A percentile compares a stretch with the other conserved stretches of the same genome.
phyloP scores from a whole-genome alignment of 768 basidiomycete species.

The Lactifluus piperatus region DNA sequence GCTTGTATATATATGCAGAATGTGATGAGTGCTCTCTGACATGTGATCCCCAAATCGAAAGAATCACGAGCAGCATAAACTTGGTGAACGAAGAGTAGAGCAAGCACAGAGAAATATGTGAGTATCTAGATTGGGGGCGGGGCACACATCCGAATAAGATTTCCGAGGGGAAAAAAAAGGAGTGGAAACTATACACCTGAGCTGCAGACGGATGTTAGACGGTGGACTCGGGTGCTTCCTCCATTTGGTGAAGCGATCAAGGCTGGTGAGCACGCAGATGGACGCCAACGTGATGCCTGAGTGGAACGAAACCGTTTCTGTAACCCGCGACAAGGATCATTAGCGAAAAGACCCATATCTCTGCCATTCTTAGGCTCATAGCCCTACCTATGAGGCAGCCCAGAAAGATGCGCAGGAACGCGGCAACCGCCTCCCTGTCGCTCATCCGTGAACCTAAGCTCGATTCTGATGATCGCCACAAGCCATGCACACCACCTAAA shows the following conservation, averaged over 20 bases:
- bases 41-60: conserved; percentile 70
- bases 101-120: conserved; percentile 67
- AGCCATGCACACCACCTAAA: neutral
- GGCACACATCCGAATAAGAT: too few species aligned
- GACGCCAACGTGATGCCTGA: conserved; percentile 52
- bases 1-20: conserved; percentile 23
- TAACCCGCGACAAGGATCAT: neutral
- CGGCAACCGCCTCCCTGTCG: conserved; percentile 43
- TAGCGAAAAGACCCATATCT: neutral
- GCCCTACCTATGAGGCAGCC: conserved; percentile 55
- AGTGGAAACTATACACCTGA: neutral
- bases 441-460: conserved; percentile 30
- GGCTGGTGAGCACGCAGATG: conserved; percentile 38
- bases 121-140: conserved; percentile 37
- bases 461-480: neutral
- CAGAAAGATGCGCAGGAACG: conserved; percentile 50
- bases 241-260: conserved; percentile 31
- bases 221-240: conserved; percentile 8
- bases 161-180: too few species aligned
- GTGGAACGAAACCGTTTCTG: conserved; percentile 75
- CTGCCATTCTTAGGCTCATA: too few species aligned
- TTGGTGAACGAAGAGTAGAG: conserved; percentile 82
- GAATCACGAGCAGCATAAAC: conserved; percentile 70
- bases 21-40: conserved; percentile 17
- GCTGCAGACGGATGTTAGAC: conserved; percentile 13